A percentile compares a stretch with the other conserved stretches of the same genome.
phyloP scores from a whole-genome alignment of 495 filamentous ascomycete genomes.

The Talaromyces nanjingensis region DNA sequence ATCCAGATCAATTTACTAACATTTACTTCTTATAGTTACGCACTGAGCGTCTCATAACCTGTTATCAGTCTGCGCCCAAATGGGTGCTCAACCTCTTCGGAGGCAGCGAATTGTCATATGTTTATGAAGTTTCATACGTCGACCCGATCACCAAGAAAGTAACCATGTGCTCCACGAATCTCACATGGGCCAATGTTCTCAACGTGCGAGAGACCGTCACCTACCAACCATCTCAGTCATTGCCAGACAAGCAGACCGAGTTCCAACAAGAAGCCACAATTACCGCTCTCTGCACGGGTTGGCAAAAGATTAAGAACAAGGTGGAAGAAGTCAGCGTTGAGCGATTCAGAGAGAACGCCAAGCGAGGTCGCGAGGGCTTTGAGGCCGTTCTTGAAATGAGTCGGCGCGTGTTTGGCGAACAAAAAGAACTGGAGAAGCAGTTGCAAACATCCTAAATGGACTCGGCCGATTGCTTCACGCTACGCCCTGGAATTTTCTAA shows the following conservation, averaged over 20 bases:
- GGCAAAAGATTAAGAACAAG: constrained; percentile 88
- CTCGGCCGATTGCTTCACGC: constrained; percentile 5
- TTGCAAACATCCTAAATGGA: constrained; percentile 14
- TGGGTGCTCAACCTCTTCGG: constrained; percentile 77
- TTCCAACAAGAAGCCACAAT: constrained; percentile 88
- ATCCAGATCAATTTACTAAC: neutral
- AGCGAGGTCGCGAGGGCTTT: constrained; percentile 83
- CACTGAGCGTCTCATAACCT: constrained; percentile 94
- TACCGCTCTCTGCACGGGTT: constrained; percentile 89
- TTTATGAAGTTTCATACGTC: constrained; percentile 93
- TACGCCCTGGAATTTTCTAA: neutral
- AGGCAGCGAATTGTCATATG: constrained; percentile 66
- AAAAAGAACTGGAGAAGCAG: constrained; percentile 56
- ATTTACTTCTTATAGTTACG: constrained; percentile 52
- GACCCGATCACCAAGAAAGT: constrained; percentile 74
- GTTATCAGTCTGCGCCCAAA: constrained; percentile 78
- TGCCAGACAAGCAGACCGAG: constrained; percentile 53
- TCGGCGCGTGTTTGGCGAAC: constrained; percentile 83
- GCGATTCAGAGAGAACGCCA: constrained; percentile 84
- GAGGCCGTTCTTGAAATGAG: constrained; percentile 93
- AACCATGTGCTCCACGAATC: constrained; percentile 88
- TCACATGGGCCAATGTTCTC: constrained; percentile 83
- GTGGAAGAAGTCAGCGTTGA: constrained; percentile 89
- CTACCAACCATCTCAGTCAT: constrained; percentile 57
- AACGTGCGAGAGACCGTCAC: constrained; percentile 83